Base-by-base conservation (phyloP, 805 yeast genomes). In the Candida gorgasii region DNA sequence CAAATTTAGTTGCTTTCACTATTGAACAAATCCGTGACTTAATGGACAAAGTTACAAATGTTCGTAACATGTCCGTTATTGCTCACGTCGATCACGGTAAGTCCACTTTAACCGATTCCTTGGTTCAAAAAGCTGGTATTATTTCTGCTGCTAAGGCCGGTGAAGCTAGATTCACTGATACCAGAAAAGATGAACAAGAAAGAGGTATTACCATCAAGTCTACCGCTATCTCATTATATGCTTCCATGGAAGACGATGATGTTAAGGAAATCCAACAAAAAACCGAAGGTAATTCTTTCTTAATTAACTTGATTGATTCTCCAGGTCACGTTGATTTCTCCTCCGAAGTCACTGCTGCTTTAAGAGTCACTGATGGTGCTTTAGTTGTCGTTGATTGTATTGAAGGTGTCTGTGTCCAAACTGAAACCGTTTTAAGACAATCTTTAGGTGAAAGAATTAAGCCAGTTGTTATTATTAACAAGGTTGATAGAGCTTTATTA, bases 281-380 rank as follows among this genome's bases (percentile, higher is more conserved):
- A 77, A 84, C 93, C 55, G 85, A 71, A 15, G 98, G 98, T 75
- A 86, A 79, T 84, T 83, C 84, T 72, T 92, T 92, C 84, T 86
- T 92, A 79, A 84, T 92, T 62, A 92, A 92, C 89, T 83, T 92
- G 84, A 92, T 92, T 65, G 99, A 92, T 76, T 93, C 99, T 61
- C 99, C 99, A 78, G 99, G 99, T 87, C 99, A 92, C 97, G 98
- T 92, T 83, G 99, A 92, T 80, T 92, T 92, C 90, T 89, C 97
- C 54, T 93, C 98, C 60, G 99, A 92, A 79, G 99, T 92, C 67
- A 93, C 98, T 68, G 98, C 98, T 63, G 99, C 99, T 76, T 85
- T 92, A 69, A 90, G 99, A 80, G 98, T 92, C 66, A 93, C 98
- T 61, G 99, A 92, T 72, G 99, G 99, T 89, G 98, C 99, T 70